These are phyloP conservation scores for Mycena chlorophos DNA, from an alignment of 768 basidiomycete species.

Conservation along the genomic window DNA sequence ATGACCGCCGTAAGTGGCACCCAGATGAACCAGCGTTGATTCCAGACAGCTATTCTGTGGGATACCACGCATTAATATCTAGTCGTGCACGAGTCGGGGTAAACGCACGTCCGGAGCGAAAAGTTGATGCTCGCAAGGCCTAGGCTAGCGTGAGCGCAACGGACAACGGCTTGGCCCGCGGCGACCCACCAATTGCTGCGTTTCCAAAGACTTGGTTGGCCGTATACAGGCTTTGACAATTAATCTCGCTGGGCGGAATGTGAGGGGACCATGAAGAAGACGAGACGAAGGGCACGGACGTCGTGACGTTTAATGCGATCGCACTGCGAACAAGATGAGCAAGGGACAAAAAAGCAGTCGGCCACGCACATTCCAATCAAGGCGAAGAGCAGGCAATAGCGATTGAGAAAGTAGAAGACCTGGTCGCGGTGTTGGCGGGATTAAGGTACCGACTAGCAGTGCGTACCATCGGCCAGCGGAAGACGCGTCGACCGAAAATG, in stretches of 20 bases:
- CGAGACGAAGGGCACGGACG: constrained; percentile 30
- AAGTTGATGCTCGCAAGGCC: constrained; percentile 70
- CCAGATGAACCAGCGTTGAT: constrained; percentile 54
- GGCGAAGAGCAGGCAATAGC: constrained; percentile 64
- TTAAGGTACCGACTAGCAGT: not conserved
- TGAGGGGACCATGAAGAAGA: constrained; percentile 4
- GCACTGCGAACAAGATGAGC: constrained; percentile 37
- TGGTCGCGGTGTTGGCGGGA: constrained; percentile 25
- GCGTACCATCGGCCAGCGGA: constrained; percentile 68
- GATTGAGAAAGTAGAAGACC: constrained; percentile 70
- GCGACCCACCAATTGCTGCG: constrained; percentile 51
- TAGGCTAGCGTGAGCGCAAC: not conserved
- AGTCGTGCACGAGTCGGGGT: not conserved
- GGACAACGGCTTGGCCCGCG: not conserved
- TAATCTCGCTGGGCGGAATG: constrained; percentile 39
- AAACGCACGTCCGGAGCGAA: constrained; percentile 61
- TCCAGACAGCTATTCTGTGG: constrained; percentile 70
- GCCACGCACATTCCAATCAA: constrained; percentile 65
- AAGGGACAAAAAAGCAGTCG: constrained; percentile 6
- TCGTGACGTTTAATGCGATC: constrained; percentile 58
- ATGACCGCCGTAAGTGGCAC: constrained; percentile 54
- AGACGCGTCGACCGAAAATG: constrained; percentile 53
- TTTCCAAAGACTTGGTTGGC: constrained; percentile 68
- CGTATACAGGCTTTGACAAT: constrained; percentile 70
- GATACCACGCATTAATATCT: constrained; percentile 3